Conservation (phyloP, 306 rosid species). For the Citrullus amarus region DNA sequence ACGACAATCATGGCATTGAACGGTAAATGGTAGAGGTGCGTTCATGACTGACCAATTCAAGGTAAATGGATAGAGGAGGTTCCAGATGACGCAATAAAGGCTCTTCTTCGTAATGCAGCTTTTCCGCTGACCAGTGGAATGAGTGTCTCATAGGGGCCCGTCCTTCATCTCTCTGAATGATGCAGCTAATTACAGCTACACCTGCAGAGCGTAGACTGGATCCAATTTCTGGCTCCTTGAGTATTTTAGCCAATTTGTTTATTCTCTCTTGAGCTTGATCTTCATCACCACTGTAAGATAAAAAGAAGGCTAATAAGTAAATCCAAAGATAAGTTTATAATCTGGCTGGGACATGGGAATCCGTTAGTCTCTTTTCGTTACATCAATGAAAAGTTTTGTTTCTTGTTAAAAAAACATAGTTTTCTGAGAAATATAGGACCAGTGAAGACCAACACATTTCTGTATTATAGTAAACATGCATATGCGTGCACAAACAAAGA, state of each 20-base stretch:
- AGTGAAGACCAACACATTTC: not conserved
- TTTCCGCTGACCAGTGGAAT: constrained; percentile 84
- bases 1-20: not conserved
- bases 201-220: constrained; percentile 56
- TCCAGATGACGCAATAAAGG: constrained; percentile 93
- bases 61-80: constrained; percentile 95
- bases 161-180: constrained; percentile 97
- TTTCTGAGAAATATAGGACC: not conserved
- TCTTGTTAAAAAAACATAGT: not conserved
- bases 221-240: constrained; percentile 70
- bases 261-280: constrained; percentile 98
- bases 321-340: not conserved
- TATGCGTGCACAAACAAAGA: not conserved
- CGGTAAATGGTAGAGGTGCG: not conserved
- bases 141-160: constrained; percentile 99
- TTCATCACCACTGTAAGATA: constrained; percentile 68
- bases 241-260: constrained; percentile 78
- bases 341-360: too few species aligned
- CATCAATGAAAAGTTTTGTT: too few species aligned
- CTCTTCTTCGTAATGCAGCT: constrained; percentile 63
- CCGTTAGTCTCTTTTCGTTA: too few species aligned
- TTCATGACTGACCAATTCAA: constrained; percentile 73
- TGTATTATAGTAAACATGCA: not conserved
- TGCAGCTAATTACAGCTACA: constrained; percentile 85
- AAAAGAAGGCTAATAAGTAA: not conserved